Conservation (phyloP, 352 stramenopile genomes). For the Saprolegnia parasitica region DNA sequence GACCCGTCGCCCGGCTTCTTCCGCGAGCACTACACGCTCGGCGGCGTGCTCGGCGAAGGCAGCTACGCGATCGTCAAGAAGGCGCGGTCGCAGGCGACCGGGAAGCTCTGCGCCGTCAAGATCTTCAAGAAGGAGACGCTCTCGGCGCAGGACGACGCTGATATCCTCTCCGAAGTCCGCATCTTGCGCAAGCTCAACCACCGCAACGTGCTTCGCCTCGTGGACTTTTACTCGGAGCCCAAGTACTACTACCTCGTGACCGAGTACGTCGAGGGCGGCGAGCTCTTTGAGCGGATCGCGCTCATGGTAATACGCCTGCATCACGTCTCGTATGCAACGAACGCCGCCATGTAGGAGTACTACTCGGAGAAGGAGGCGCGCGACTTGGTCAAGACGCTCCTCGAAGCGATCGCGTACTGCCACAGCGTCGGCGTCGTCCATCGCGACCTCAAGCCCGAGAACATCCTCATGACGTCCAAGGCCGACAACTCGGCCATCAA, state of each 20-base stretch:
- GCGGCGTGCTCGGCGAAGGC: constrained; percentile 84
- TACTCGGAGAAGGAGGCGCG: constrained; percentile 87
- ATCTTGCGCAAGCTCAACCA: constrained; percentile 81
- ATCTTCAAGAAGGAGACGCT: constrained; percentile 79
- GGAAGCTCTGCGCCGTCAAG: constrained; percentile 87
- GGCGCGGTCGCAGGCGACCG: constrained; percentile 73
- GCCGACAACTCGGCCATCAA: constrained; percentile 87
- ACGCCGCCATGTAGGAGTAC: constrained; percentile 60
- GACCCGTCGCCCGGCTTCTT: constrained; percentile 34
- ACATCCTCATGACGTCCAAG: constrained; percentile 75
- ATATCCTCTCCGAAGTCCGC: constrained; percentile 70
- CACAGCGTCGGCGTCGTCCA: constrained; percentile 82
- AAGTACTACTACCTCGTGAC: constrained; percentile 89
- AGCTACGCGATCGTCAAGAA: constrained; percentile 88
- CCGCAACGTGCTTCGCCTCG: constrained; percentile 86
- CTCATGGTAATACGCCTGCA: constrained; percentile 42
- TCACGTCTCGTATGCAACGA: too few species aligned
- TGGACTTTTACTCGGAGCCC: constrained; percentile 87
- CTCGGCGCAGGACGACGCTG: constrained; percentile 72
- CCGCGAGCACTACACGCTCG: constrained; percentile 64
- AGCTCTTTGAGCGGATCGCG: constrained; percentile 89
- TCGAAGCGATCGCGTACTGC: constrained; percentile 81
- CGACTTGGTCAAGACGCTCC: constrained; percentile 74
- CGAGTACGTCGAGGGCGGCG: constrained; percentile 78
- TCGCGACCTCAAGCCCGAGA: constrained; percentile 82